phyloP scores from a whole-genome alignment of 2,329 filamentous ascomycete genomes.

The Cyphellophora attinorum region DNA sequence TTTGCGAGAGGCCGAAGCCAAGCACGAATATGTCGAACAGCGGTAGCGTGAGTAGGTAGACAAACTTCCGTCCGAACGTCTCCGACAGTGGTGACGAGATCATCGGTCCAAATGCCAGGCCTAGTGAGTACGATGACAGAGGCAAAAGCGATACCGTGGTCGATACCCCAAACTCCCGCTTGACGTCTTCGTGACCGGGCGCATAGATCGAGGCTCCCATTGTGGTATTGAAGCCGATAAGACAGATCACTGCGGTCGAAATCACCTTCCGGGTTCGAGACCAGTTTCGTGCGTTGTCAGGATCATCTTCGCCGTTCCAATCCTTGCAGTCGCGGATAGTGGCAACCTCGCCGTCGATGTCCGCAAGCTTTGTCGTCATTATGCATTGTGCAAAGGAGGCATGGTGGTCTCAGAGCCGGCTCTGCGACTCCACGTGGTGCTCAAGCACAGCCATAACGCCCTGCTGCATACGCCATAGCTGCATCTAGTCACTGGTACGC shows the following conservation, averaged over 20 bases:
- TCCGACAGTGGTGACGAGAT: conserved; percentile 28
- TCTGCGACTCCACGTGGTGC: no score
- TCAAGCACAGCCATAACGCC: no score
- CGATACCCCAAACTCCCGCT: conserved; percentile 22
- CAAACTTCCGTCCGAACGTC: conserved; percentile 24
- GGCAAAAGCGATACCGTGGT: conserved; percentile 23
- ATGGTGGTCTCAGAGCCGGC: no score
- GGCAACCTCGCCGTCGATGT: no score
- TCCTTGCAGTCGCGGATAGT: conserved; percentile 4
- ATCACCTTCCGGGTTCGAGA: conserved; percentile 9
- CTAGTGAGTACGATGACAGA: conserved; percentile 27
- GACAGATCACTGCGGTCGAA: conserved; percentile 14
- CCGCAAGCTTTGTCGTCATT: no score
- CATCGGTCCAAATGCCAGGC: conserved; percentile 27
- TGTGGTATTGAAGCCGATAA: conserved; percentile 14
- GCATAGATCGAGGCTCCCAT: conserved; percentile 22
- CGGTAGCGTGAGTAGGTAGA: conserved; percentile 26
- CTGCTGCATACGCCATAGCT: no score
- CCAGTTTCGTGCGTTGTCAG: conserved; percentile 17
- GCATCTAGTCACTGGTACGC: no score
- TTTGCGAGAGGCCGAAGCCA: conserved; percentile 14
- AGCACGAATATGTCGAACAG: conserved; percentile 26
- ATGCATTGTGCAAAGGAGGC: no score
- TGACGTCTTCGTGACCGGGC: conserved; percentile 45
- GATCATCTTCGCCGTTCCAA: conserved; percentile 15